Percentiles rank a stretch among this genome's conserved stretches.
Evolutionary conservation across 1,284 basidiomycete genomes (phyloP).

Genomic region (Ustilago nuda): DNA sequence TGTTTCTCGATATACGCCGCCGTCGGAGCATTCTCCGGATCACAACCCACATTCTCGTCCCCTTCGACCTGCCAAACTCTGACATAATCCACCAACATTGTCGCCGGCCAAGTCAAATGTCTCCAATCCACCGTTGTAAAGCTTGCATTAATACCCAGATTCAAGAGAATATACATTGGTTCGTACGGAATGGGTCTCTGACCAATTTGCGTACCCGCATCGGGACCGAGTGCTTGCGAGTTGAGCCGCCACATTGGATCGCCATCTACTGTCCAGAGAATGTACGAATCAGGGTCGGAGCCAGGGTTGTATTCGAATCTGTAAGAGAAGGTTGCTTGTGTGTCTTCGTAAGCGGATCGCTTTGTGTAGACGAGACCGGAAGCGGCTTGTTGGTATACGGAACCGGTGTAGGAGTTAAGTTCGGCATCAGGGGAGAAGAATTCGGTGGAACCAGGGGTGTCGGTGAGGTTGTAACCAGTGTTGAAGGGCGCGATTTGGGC

Average conservation of each 20-base stretch:
- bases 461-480: constrained; percentile 70
- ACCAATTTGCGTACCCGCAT: constrained; percentile 77
- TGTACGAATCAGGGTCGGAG: constrained; percentile 39
- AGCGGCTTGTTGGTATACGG: constrained; percentile 65
- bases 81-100: constrained; percentile 56
- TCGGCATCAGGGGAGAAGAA: constrained; percentile 35
- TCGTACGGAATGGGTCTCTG: constrained; percentile 79
- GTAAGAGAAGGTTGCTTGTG: constrained; percentile 69
- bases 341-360: constrained; percentile 54
- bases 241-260: constrained; percentile 72
- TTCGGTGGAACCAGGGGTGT: constrained; percentile 48
- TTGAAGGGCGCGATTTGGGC: constrained; percentile 65
- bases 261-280: constrained; percentile 52
- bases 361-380: constrained; percentile 62
- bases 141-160: constrained; percentile 58
- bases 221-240: constrained; percentile 78
- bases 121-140: constrained; percentile 48
- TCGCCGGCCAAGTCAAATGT: constrained; percentile 31
- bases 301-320: constrained; percentile 74
- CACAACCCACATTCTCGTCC: constrained; percentile 68
- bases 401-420: constrained; percentile 63
- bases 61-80: constrained; percentile 61
- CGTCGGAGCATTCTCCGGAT: constrained; percentile 68
- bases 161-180: constrained; percentile 62
- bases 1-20: constrained; percentile 66